Conservation (phyloP, 176 grass and related monocot genomes). For the Musa troglodytarum region DNA sequence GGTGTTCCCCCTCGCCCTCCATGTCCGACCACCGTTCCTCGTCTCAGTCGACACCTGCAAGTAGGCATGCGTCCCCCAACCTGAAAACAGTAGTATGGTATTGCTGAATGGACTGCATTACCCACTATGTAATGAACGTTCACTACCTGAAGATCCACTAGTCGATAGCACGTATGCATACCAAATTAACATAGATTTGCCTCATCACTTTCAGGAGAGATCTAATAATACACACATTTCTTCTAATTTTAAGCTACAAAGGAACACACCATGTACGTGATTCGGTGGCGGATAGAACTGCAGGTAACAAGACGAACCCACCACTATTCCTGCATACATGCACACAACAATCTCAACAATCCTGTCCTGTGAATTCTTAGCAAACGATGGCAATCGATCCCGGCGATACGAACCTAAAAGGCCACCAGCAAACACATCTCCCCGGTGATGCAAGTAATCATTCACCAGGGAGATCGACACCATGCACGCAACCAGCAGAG, state of each 20-base stretch:
- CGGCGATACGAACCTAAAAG: background rate
- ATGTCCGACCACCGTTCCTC: background rate
- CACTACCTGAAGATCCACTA: too few relatives aligned
- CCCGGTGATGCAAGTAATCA: constrained; percentile 19
- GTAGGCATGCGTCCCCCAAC: background rate
- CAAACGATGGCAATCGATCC: background rate
- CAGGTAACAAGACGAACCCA: constrained; percentile 10
- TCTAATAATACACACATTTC: background rate
- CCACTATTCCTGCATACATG: background rate
- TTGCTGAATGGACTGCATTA: background rate
- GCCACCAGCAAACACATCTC: constrained; percentile 5
- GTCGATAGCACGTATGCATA: background rate
- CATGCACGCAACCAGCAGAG: background rate
- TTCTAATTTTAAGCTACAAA: too few relatives aligned
- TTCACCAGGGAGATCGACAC: constrained; percentile 13
- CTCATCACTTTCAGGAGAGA: too few relatives aligned
- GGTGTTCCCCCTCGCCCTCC: too few relatives aligned
- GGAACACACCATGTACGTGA: background rate
- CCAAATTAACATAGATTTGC: background rate
- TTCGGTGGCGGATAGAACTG: constrained; percentile 1
- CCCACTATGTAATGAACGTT: too few relatives aligned
- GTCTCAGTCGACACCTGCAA: background rate
- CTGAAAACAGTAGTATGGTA: background rate
- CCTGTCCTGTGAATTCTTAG: background rate
- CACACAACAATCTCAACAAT: background rate